Evolutionary conservation across 306 rosid species (phyloP).

Genomic region (Pyrus communis): DNA sequence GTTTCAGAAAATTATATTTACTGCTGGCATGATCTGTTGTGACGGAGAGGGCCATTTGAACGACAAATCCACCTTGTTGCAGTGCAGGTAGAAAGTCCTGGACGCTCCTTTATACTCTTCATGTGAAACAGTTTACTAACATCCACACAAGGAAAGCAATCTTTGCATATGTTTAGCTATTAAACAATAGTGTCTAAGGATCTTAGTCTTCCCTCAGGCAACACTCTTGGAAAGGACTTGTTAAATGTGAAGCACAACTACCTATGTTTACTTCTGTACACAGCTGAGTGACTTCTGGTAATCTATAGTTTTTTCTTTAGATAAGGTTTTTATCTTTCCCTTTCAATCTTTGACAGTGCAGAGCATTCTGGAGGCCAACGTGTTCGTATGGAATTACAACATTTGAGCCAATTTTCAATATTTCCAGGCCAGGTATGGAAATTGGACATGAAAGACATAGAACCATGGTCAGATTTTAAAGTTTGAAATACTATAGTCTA

Average conservation of each 20-base stretch:
- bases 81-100: slow-evolving; percentile 58
- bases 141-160: not conserved
- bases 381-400: slow-evolving; percentile 76
- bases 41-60: slow-evolving; percentile 91
- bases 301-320: slow-evolving; percentile 1
- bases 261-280: not conserved
- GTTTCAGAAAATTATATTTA: slow-evolving; percentile 73
- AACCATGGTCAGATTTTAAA: slow-evolving; percentile 2
- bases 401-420: slow-evolving; percentile 62
- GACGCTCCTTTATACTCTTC: not conserved
- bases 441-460: not conserved
- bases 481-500: slow-evolving; percentile 5
- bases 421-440: slow-evolving; percentile 91
- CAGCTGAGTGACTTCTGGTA: not conserved
- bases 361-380: slow-evolving; percentile 87
- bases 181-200: not conserved
- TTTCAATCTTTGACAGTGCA: slow-evolving; percentile 33
- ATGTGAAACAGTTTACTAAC: not conserved
- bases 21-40: slow-evolving; percentile 83
- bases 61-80: slow-evolving; percentile 80
- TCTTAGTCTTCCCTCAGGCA: not conserved
- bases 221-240: not conserved
- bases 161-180: not conserved
- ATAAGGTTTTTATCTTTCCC: slow-evolving; percentile 8
- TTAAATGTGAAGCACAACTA: slow-evolving; percentile 8